Percentiles rank a stretch among this genome's conserved stretches.
phyloP scores from a whole-genome alignment of 805 yeast genomes.

The Aciculoconidium aculeatum region DNA sequence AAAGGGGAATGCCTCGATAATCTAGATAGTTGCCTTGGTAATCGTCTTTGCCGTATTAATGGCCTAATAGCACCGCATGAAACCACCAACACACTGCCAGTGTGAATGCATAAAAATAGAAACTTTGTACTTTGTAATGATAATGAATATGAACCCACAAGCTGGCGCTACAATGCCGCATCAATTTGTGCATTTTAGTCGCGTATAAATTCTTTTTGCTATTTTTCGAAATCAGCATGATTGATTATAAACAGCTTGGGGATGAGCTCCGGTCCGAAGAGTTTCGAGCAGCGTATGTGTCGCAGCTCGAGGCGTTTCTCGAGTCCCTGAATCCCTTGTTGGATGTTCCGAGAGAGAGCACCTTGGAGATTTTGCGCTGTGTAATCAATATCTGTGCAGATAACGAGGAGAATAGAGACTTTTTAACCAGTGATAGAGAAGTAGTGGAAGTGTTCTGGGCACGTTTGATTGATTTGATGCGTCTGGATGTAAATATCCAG shows the following conservation, averaged over 20 bases:
- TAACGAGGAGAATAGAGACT: conserved; percentile 18
- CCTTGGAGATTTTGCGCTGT: conserved; percentile 20
- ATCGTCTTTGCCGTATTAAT: too few relatives aligned
- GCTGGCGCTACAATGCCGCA: too few relatives aligned
- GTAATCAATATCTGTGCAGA: conserved; percentile 33
- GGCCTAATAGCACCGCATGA: too few relatives aligned
- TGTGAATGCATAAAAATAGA: too few relatives aligned
- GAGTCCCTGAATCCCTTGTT: neutral
- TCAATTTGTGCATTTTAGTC: too few relatives aligned
- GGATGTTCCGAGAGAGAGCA: neutral
- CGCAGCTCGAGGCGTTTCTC: conserved; percentile 1
- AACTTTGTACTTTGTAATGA: too few relatives aligned
- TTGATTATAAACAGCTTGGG: conserved; percentile 5
- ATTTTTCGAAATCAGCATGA: too few relatives aligned
- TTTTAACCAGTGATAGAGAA: conserved; percentile 1
- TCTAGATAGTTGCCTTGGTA: too few relatives aligned
- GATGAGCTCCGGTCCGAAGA: conserved; percentile 8
- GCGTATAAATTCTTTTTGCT: too few relatives aligned
- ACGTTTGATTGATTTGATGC: conserved; percentile 1
- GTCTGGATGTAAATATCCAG: conserved; percentile 5
- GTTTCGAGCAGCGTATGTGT: conserved; percentile 1
- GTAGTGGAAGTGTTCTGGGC: conserved; percentile 16
- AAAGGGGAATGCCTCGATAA: too few relatives aligned
- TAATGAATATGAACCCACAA: too few relatives aligned
- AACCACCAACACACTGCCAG: too few relatives aligned